These are phyloP conservation scores for Sicyos baderoa DNA, from an alignment of 306 rosid species.

Conservation along the genomic window DNA sequence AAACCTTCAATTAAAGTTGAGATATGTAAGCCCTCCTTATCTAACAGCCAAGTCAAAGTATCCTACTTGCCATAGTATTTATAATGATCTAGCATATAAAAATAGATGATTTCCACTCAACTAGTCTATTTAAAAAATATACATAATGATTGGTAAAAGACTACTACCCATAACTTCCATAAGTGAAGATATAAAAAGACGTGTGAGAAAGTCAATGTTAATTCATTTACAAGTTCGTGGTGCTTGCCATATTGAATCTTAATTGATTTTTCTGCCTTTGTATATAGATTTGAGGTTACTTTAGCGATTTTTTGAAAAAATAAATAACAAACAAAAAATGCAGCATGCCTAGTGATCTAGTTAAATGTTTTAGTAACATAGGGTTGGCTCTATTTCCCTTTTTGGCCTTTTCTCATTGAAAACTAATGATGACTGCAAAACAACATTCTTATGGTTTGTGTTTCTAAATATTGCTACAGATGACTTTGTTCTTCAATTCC, in stretches of 20 bases:
- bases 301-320: not conserved
- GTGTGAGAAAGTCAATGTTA: not conserved
- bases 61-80: not conserved
- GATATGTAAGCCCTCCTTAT: not conserved
- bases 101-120: not conserved
- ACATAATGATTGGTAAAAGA: not conserved
- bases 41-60: not conserved
- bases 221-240: not conserved
- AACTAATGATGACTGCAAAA: not conserved
- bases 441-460: not conserved
- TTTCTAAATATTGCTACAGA: not conserved
- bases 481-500: too few relatives aligned
- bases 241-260: not conserved
- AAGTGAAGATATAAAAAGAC: not conserved
- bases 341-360: not conserved
- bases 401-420: not conserved
- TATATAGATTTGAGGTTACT: not conserved
- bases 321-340: not conserved
- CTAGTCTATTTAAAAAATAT: not conserved
- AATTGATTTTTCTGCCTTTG: not conserved
- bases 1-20: not conserved
- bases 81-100: not conserved
- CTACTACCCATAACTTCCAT: not conserved
- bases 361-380: not conserved
- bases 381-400: not conserved